Evolutionary conservation across 495 filamentous ascomycete genomes (phyloP).

Genomic region (Stereocaulon alpinum): DNA sequence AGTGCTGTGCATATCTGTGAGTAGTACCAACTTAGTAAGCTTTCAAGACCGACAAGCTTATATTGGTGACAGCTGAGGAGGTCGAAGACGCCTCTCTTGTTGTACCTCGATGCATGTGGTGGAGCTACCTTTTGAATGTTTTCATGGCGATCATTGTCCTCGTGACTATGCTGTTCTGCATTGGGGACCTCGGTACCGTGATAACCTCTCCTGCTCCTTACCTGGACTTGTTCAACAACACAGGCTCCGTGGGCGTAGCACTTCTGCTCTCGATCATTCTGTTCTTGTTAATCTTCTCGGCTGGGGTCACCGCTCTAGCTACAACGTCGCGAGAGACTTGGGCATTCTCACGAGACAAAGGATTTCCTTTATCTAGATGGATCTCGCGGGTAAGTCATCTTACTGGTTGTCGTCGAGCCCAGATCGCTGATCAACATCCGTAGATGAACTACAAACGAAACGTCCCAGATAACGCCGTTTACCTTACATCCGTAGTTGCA

Average conservation of each 20-base stretch:
- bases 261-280: constrained; percentile 34
- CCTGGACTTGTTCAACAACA: constrained; percentile 43
- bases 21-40: background rate
- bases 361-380: constrained; percentile 34
- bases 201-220: constrained; percentile 32
- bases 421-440: constrained; percentile 11
- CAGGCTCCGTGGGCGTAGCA: constrained; percentile 28
- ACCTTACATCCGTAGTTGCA: constrained; percentile 24
- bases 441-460: constrained; percentile 19
- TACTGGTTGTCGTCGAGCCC: background rate
- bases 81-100: constrained; percentile 31
- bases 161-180: constrained; percentile 35
- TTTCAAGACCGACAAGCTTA: background rate
- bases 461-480: constrained; percentile 32
- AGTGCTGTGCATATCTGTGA: constrained; percentile 21
- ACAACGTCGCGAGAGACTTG: constrained; percentile 35
- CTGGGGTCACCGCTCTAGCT: constrained; percentile 33
- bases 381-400: constrained; percentile 20
- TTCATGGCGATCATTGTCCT: constrained; percentile 35
- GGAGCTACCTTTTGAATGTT: constrained; percentile 35
- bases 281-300: constrained; percentile 29
- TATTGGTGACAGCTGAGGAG: constrained; percentile 30
- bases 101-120: constrained; percentile 37
- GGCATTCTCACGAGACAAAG: constrained; percentile 40
- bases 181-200: constrained; percentile 31